Percentiles rank a stretch among this genome's conserved stretches.
phyloP scores from a whole-genome alignment of 2,329 filamentous ascomycete species.

The Venturia effusa region DNA sequence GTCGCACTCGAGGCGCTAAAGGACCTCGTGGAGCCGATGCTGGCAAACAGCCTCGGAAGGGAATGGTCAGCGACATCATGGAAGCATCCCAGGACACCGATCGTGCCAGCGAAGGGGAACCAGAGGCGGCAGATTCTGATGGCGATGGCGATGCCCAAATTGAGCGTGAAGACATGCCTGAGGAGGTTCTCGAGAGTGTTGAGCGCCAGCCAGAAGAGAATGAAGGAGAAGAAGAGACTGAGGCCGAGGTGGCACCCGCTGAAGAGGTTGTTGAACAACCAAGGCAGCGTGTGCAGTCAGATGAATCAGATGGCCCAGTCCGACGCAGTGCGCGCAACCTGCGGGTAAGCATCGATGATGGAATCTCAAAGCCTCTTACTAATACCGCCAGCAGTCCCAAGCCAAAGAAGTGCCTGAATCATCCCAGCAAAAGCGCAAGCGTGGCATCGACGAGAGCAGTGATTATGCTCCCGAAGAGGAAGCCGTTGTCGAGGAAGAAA shows the following conservation, averaged over 20 bases:
- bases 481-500: slow-evolving; percentile 42
- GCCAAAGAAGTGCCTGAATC: slow-evolving; percentile 29
- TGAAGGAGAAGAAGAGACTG: slow-evolving; percentile 6
- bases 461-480: slow-evolving; percentile 53
- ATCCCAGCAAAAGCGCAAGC: slow-evolving; percentile 23
- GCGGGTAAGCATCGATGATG: slow-evolving; percentile 11
- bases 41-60: slow-evolving; percentile 23
- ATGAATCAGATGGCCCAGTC: slow-evolving; percentile 46
- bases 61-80: slow-evolving; percentile 37
- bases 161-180: slow-evolving; percentile 17
- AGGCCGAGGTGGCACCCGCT: neutral
- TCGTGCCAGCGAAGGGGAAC: slow-evolving; percentile 18
- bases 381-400: neutral
- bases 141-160: neutral
- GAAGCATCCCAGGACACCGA: slow-evolving; percentile 38
- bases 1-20: slow-evolving; percentile 34
- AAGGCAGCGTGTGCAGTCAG: slow-evolving; percentile 33
- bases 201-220: slow-evolving; percentile 16
- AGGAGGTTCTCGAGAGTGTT: slow-evolving; percentile 21
- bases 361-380: slow-evolving; percentile 16
- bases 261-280: slow-evolving; percentile 12
- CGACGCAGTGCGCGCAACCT: slow-evolving; percentile 7
- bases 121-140: neutral
- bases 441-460: slow-evolving; percentile 43
- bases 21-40: slow-evolving; percentile 21